Evolutionary conservation across 495 filamentous ascomycete genomes (phyloP), one percentile per base, ranked within the genome.

Genomic region (Pyrenopolyporus hunteri): DNA sequence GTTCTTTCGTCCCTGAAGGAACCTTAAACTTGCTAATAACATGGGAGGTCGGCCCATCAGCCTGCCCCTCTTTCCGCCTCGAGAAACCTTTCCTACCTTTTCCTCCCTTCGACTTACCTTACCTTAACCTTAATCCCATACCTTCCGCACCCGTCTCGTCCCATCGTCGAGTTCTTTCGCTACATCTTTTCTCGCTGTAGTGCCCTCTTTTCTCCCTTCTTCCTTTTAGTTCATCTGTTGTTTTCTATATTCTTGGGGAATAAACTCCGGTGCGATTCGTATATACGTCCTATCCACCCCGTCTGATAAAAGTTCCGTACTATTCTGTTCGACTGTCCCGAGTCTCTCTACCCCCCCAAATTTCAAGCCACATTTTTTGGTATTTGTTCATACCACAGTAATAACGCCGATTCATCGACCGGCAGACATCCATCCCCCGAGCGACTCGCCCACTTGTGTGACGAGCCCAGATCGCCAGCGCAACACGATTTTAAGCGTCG

Each of bases 1-100:
- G 23, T 49, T 49, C 45, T 47, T 59, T 49, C 45, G 54, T 59
- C 58, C 58, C 58, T 61, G 50, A 61, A 61, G 49, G 51, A 54
- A 54, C 26, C 57, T n/a, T n/a, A n/a, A n/a, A n/a, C n/a, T n/a
- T 50, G 43, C 58, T 61, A 61, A 61, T 61, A 61, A 61, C 52
- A 59, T 67, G 64, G 52, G 55, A 57, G 51, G 59, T 64, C 54
- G 57, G 46, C 65, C 66, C 66, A 71, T 66, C 55, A 64, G 56
- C 42, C 43, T 69, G 63, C 62, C 66, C 69, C 66, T 66, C 68
- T 60, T 63, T 53, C 59, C 43, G 62, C 60, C 66, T 69, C 59
- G 66, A 48, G 40, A 69, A 65, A 64, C 57, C 44, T 59, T 68
- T 53, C 47, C 39, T 67, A 48, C 56, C 52, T 31, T 67, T 66